Evolutionary conservation across 2,329 filamentous ascomycete species (phyloP).

Genomic region (Catunica adiposa): DNA sequence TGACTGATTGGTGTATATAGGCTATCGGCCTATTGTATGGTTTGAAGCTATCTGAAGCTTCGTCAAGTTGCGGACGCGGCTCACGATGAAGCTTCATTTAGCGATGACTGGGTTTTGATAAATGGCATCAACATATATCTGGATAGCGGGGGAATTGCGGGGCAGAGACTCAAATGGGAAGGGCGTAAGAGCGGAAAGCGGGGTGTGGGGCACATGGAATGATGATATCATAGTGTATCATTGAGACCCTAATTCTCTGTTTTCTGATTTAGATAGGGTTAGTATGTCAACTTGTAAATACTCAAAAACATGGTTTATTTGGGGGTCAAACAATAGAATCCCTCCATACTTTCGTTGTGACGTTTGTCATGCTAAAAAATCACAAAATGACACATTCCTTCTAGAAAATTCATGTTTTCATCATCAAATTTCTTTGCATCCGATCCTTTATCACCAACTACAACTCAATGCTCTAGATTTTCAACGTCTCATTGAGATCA

Average conservation of each 20-base stretch:
- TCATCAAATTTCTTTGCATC: neutral
- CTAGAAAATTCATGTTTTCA: neutral
- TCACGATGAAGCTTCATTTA: neutral
- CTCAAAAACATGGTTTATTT: too few species aligned
- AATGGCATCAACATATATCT: neutral
- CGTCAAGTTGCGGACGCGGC: neutral
- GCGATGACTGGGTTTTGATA: neutral
- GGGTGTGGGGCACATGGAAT: neutral
- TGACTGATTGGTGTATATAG: neutral
- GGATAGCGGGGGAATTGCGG: neutral
- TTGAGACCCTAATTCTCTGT: neutral
- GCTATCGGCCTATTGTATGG: too few species aligned
- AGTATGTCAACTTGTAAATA: neutral
- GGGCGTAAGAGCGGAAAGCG: neutral
- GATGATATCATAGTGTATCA: neutral
- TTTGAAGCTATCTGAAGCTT: neutral
- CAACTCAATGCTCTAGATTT: too few species aligned
- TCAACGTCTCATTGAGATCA: neutral
- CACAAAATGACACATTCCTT: too few species aligned
- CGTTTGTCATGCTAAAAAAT: too few species aligned
- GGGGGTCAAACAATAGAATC: neutral
- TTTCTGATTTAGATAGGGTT: neutral
- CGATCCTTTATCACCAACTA: neutral
- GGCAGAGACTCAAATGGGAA: neutral
- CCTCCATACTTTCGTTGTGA: too few species aligned